phyloP scores from a whole-genome alignment of 2,329 filamentous ascomycete species.

The Hypoxylon sp. region DNA sequence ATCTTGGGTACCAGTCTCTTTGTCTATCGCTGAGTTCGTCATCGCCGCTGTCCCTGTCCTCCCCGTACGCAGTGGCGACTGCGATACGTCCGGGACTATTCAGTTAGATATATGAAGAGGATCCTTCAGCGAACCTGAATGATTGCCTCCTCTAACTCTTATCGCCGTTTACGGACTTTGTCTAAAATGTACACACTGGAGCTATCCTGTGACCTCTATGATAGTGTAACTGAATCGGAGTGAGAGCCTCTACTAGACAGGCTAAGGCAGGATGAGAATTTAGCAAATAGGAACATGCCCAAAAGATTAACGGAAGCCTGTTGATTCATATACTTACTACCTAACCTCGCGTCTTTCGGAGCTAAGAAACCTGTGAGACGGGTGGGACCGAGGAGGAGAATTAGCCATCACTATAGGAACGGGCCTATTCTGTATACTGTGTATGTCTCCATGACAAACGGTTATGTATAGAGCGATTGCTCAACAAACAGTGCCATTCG shows the following conservation, averaged over 20 bases:
- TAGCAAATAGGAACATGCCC: neutral
- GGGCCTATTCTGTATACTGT: slow-evolving; percentile 16
- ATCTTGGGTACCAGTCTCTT: slow-evolving; percentile 20
- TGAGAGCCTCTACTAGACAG: neutral
- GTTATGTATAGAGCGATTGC: slow-evolving; percentile 4
- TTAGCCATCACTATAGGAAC: slow-evolving; percentile 12
- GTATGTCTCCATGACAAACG: slow-evolving; percentile 8
- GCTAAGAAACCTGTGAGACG: neutral
- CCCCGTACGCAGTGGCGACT: neutral
- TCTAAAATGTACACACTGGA: neutral
- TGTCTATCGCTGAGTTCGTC: slow-evolving; percentile 12
- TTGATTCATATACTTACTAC: slow-evolving; percentile 15
- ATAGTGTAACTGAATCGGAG: neutral
- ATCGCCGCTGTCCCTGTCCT: slow-evolving; percentile 3
- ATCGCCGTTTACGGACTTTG: neutral
- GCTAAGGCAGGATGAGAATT: neutral
- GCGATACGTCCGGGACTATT: neutral
- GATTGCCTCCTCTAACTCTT: neutral
- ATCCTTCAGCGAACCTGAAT: neutral
- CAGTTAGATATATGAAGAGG: neutral
- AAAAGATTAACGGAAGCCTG: neutral
- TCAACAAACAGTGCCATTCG: slow-evolving; percentile 13
- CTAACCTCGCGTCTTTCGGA: slow-evolving; percentile 24
- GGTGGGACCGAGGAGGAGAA: slow-evolving; percentile 19
- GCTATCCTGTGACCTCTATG: slow-evolving; percentile 1